Base-by-base conservation (phyloP, 306 rosid genomes). In the Lablab purpureus region DNA sequence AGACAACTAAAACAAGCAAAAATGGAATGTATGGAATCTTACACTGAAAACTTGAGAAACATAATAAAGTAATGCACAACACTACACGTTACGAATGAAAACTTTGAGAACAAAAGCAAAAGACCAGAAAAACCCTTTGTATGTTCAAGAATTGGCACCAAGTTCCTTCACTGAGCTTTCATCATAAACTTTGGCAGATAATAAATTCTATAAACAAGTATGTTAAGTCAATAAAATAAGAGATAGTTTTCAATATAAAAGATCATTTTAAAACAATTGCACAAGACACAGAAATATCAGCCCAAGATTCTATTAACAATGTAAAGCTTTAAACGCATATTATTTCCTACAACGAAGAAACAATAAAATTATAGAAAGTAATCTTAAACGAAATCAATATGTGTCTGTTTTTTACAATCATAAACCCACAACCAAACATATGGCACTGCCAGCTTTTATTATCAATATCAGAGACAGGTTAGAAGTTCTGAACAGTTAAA, bases 401-500 rank as follows among this genome's bases (percentile, higher is more conserved):
- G 43, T 34, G 18, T 52, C 52, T 56, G 12, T 54, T 66, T 66
- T 41, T 56, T 18, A 62, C 65, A 66, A 55, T 46, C 67, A 67
- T 27, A 73, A 63, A 51, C 15, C 41, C 28, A 73, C 49, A 43
- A 72, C 9, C 6, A 71, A 64, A 80, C 36, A 80, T 45, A 45
- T 46, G 49, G 25, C 3, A 0, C 69, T 43, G 60, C n/a, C 40
- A 73, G 50, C 72, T 78, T 73, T 55, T 40, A 47, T 40, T 56
- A 12, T 56, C 41, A 46, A 65, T 56, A 58, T 17, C 28, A 22
- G 47, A 60, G 62, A 52, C 25, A 82, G 40, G 32, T n/a, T 23
- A 78, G 67, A 51, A 67, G 52, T 66, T 79, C 50, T 36, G 34
- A 87, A 41, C 54, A 81, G 19, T 64, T 67, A 63, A 77, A 67